Conservation (phyloP, 768 basidiomycete species). For the Gymnopilus junonius region DNA sequence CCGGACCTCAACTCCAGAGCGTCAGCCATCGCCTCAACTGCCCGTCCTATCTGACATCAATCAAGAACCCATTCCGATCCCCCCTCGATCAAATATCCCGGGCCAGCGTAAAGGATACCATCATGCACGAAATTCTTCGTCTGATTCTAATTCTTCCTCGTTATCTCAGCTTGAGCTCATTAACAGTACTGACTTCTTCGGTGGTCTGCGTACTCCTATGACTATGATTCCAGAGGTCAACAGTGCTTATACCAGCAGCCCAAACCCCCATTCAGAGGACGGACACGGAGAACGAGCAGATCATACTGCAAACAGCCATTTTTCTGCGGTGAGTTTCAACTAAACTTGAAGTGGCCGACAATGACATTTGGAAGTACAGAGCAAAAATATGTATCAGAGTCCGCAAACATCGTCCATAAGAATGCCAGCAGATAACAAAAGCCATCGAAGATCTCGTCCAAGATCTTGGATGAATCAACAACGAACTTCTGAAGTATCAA, state of each 20-base stretch:
- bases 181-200: constrained; percentile 36
- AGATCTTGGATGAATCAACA: constrained; percentile 16
- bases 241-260: constrained; percentile 44
- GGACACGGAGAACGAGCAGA: constrained; percentile 19
- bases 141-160: constrained; percentile 57
- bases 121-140: constrained; percentile 48
- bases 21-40: constrained; percentile 39
- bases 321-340: constrained; percentile 38
- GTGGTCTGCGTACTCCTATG: constrained; percentile 43
- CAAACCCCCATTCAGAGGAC: constrained; percentile 28
- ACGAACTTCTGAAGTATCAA: constrained; percentile 6
- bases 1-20: constrained; percentile 36
- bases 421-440: constrained; percentile 19
- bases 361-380: constrained; percentile 12
- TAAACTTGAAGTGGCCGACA: background rate
- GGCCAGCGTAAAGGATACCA: constrained; percentile 27
- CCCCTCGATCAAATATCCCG: constrained; percentile 27
- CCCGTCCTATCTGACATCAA: constrained; percentile 32
- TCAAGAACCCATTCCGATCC: constrained; percentile 43
- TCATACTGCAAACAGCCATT: constrained; percentile 32
- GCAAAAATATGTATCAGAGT: constrained; percentile 19
- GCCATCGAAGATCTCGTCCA: constrained; percentile 25
- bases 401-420: constrained; percentile 10
- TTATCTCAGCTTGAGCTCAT: constrained; percentile 60
- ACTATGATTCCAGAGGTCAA: constrained; percentile 60